phyloP scores from a whole-genome alignment of 225 moss, liverwort and hornwort genomes.

The Pleurozium schreberi region DNA sequence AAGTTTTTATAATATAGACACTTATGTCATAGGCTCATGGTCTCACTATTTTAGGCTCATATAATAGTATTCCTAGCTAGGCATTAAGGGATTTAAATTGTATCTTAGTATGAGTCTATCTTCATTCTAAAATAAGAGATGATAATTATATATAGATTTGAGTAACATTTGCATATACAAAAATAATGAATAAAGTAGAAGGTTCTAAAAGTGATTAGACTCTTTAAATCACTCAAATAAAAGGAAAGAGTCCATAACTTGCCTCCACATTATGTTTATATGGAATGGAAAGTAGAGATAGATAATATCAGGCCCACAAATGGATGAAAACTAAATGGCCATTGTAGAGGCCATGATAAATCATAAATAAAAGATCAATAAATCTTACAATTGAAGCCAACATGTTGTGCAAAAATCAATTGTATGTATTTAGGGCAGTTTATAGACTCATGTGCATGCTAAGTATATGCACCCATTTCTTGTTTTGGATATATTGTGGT shows the following conservation, averaged over 20 bases:
- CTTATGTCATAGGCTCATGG: too few relatives aligned
- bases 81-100: background rate
- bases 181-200: background rate
- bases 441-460: background rate
- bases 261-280: background rate
- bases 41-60: too few relatives aligned
- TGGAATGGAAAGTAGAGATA: too few relatives aligned
- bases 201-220: background rate
- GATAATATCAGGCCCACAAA: background rate
- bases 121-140: background rate
- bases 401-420: background rate
- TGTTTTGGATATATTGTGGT: background rate
- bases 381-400: background rate
- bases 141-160: background rate
- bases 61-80: background rate
- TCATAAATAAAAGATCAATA: background rate
- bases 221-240: background rate
- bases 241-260: background rate
- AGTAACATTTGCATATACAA: background rate
- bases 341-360: background rate
- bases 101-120: background rate
- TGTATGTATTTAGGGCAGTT: background rate
- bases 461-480: background rate
- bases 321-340: background rate
- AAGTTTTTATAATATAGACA: too few relatives aligned